A percentile compares a stretch with the other conserved stretches of the same genome.
These are phyloP conservation scores for Toxoplasma gondii DNA, from an alignment of 169 alveolate species.

Conservation along the genomic window DNA sequence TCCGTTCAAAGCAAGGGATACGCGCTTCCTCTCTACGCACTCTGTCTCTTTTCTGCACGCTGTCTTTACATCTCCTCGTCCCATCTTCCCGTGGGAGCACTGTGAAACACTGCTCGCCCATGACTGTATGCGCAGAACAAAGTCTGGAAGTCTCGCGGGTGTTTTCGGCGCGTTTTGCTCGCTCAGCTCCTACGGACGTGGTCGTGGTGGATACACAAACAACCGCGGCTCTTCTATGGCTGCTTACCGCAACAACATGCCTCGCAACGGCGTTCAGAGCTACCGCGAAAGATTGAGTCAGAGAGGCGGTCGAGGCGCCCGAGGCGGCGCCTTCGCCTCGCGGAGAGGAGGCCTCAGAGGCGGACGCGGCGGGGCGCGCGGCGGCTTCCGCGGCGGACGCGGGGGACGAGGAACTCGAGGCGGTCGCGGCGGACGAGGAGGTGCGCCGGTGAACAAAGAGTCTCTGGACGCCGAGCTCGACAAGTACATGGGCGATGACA, in stretches of 20 bases:
- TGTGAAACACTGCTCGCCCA: too few relatives aligned
- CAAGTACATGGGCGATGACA: slow-evolving; percentile 25
- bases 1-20: background rate
- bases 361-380: background rate
- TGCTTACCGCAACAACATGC: background rate
- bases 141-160: too few relatives aligned
- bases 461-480: slow-evolving; percentile 25
- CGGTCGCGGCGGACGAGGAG: slow-evolving; percentile 24
- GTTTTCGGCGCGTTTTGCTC: background rate
- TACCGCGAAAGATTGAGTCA: background rate
- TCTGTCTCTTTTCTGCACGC: background rate
- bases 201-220: background rate
- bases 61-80: background rate
- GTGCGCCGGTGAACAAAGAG: slow-evolving; percentile 2
- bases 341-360: slow-evolving; percentile 7
- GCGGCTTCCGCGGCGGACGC: background rate
- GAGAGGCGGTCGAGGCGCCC: slow-evolving; percentile 21
- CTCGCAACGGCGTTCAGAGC: background rate
- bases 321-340: background rate
- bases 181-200: background rate
- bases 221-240: background rate
- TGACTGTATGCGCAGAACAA: too few relatives aligned
- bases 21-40: background rate
- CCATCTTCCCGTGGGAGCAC: too few relatives aligned
- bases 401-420: background rate